Evolutionary conservation across 1,284 basidiomycete species (phyloP).

Genomic region (Singerocomus inundabilis): DNA sequence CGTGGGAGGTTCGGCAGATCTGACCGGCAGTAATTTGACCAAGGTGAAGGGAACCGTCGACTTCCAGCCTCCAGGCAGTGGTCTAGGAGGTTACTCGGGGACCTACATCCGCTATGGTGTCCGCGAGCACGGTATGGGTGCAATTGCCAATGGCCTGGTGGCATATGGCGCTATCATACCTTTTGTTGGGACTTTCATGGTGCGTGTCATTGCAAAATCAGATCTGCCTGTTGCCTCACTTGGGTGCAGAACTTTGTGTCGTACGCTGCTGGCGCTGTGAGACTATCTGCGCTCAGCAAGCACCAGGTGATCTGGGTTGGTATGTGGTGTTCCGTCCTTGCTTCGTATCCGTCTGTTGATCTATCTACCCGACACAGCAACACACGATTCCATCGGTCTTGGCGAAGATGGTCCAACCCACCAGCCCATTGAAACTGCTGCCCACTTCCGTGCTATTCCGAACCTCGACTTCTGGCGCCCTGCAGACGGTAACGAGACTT

Average conservation of each 20-base stretch:
- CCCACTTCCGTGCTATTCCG: slow-evolving; percentile 85
- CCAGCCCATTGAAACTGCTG: slow-evolving; percentile 89
- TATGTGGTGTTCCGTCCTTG: slow-evolving; percentile 37
- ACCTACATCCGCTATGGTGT: slow-evolving; percentile 96
- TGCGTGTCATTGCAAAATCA: slow-evolving; percentile 32
- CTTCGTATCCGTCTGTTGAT: neutral
- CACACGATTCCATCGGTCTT: slow-evolving; percentile 89
- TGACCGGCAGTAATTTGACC: slow-evolving; percentile 92
- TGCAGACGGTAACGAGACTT: slow-evolving; percentile 93
- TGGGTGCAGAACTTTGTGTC: slow-evolving; percentile 84
- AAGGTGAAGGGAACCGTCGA: slow-evolving; percentile 81
- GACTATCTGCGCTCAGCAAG: slow-evolving; percentile 85
- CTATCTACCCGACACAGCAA: slow-evolving; percentile 45
- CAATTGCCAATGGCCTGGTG: slow-evolving; percentile 86
- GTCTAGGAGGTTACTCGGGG: slow-evolving; percentile 82
- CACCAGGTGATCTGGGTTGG: slow-evolving; percentile 93
- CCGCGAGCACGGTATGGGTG: slow-evolving; percentile 96
- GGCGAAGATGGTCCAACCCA: slow-evolving; percentile 97
- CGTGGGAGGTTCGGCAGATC: slow-evolving; percentile 87
- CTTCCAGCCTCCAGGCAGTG: slow-evolving; percentile 89
- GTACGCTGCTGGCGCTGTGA: slow-evolving; percentile 89
- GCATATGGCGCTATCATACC: slow-evolving; percentile 87
- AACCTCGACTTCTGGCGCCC: slow-evolving; percentile 92
- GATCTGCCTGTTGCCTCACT: slow-evolving; percentile 8
- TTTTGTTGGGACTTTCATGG: slow-evolving; percentile 86